A percentile compares a stretch with the other conserved stretches of the same genome.
Evolutionary conservation across 2,329 filamentous ascomycete species (phyloP).

Genomic region (Lecanoromycetidae sp.): DNA sequence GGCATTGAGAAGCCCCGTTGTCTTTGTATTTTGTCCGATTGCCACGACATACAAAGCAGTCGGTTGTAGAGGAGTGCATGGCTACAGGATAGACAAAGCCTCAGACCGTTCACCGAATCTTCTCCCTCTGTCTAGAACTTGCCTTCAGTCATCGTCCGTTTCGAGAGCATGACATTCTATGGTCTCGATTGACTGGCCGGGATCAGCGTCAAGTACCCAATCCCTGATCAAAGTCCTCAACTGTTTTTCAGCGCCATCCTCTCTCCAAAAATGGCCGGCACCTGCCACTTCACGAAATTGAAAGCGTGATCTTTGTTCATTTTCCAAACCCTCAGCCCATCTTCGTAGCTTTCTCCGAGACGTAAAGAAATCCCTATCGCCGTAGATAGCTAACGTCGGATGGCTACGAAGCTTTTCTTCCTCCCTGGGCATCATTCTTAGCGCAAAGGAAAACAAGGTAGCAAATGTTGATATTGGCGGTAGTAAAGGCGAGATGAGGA

Average conservation of each 20-base stretch:
- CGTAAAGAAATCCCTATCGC: slow-evolving; percentile 63
- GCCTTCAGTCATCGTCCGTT: too few relatives aligned
- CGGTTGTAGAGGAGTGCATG: too few relatives aligned
- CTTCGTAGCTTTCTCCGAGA: slow-evolving; percentile 49
- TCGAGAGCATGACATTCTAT: too few relatives aligned
- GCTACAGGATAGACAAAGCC: too few relatives aligned
- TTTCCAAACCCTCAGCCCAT: slow-evolving; percentile 50
- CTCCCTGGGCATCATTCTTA: slow-evolving; percentile 20
- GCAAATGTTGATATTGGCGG: slow-evolving; percentile 46
- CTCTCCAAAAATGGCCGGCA: slow-evolving; percentile 54
- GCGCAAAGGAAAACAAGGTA: slow-evolving; percentile 44
- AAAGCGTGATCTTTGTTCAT: slow-evolving; percentile 36
- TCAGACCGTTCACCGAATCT: too few relatives aligned
- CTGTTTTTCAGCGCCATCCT: slow-evolving; percentile 36
- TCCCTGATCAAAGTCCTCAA: slow-evolving; percentile 30
- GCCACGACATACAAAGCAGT: too few relatives aligned
- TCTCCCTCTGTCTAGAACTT: too few relatives aligned
- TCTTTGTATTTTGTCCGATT: too few relatives aligned
- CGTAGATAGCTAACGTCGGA: slow-evolving; percentile 59
- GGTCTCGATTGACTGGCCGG: too few relatives aligned
- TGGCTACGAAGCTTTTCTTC: slow-evolving; percentile 47
- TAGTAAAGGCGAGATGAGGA: slow-evolving; percentile 56
- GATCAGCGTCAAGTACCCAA: slow-evolving; percentile 26
- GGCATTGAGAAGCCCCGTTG: too few relatives aligned
- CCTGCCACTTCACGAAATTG: slow-evolving; percentile 36